These are phyloP conservation scores for Arachis monticola DNA, from an alignment of 331 rosid species.

Conservation along the genomic window DNA sequence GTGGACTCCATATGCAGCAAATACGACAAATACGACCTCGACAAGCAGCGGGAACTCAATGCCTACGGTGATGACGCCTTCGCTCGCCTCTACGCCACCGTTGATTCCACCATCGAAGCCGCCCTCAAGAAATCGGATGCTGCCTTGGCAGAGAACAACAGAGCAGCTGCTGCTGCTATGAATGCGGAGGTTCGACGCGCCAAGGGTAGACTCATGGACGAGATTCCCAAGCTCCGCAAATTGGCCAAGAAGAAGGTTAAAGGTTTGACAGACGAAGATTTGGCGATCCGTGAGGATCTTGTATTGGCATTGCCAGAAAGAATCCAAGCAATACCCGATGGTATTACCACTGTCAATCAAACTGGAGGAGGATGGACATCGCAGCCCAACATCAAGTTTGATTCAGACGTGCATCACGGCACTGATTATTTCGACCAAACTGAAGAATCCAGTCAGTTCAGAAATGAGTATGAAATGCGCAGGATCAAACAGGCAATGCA, in stretches of 20 bases:
- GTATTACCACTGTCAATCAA: conserved; percentile 50
- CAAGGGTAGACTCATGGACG: conserved; percentile 73
- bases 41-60: conserved; percentile 67
- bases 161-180: conserved; percentile 65
- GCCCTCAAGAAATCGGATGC: conserved; percentile 63
- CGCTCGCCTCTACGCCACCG: conserved; percentile 51
- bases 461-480: conserved; percentile 83
- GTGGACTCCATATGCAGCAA: conserved; percentile 69
- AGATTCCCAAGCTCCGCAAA: conserved; percentile 70
- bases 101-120: conserved; percentile 57
- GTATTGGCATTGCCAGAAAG: conserved; percentile 71
- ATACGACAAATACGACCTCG: conserved; percentile 78
- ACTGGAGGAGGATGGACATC: conserved; percentile 62
- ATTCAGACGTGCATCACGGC: conserved; percentile 56
- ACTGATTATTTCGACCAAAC: conserved; percentile 60
- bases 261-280: conserved; percentile 73
- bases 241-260: conserved; percentile 72
- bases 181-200: conserved; percentile 76
- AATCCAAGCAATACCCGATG: conserved; percentile 84
- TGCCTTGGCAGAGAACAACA: conserved; percentile 58
- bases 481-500: conserved; percentile 78
- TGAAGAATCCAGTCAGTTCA: conserved; percentile 80
- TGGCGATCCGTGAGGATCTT: conserved; percentile 61
- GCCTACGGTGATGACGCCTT: conserved; percentile 68
- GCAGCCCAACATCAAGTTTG: conserved; percentile 60